A percentile compares a stretch with the other conserved stretches of the same genome.
These are phyloP conservation scores for Tylopilus rubrobrunneus DNA, from an alignment of 768 basidiomycete genomes.

Conservation along the genomic window DNA sequence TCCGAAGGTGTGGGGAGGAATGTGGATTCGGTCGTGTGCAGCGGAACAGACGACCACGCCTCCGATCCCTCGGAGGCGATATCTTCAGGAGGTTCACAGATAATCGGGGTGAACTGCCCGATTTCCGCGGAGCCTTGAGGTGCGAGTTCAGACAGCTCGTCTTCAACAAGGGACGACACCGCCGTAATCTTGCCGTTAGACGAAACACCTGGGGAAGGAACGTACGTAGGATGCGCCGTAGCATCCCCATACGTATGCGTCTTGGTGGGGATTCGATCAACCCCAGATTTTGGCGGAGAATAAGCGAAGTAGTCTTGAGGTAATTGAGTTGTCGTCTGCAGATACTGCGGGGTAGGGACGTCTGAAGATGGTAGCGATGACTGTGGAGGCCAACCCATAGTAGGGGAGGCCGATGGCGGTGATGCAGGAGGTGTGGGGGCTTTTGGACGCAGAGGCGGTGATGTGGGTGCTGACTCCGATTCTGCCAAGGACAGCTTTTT, in stretches of 20 bases:
- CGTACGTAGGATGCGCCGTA: slow-evolving; percentile 14
- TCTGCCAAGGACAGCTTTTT: slow-evolving; percentile 21
- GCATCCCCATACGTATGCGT: slow-evolving; percentile 14
- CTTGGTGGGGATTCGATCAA: slow-evolving; percentile 22
- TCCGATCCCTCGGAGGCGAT: slow-evolving; percentile 19
- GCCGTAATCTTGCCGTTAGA: slow-evolving; percentile 14
- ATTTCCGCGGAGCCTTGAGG: slow-evolving; percentile 22
- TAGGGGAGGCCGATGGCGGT: slow-evolving; percentile 11
- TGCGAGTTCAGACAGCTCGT: slow-evolving; percentile 6
- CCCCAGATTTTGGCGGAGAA: slow-evolving; percentile 26
- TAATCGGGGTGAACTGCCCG: slow-evolving; percentile 24
- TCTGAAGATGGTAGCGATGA: slow-evolving; percentile 12
- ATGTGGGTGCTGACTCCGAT: slow-evolving; percentile 16
- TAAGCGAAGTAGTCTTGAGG: slow-evolving; percentile 21
- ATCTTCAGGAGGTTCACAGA: slow-evolving; percentile 31
- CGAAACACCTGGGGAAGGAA: slow-evolving; percentile 14
- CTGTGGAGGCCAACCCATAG: slow-evolving; percentile 13
- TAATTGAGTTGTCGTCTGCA: slow-evolving; percentile 25
- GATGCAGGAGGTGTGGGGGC: slow-evolving; percentile 18
- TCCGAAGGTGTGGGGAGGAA: slow-evolving; percentile 11
- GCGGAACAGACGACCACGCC: slow-evolving; percentile 13
- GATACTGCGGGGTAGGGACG: slow-evolving; percentile 24
- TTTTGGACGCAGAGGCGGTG: slow-evolving; percentile 19
- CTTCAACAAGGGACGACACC: slow-evolving; percentile 12
- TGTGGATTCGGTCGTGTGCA: slow-evolving; percentile 10